A percentile compares a stretch with the other conserved stretches of the same genome.
phyloP scores from a whole-genome alignment of 2,329 filamentous ascomycete species.

The Teratosphaeria pseudoeucalypti region DNA sequence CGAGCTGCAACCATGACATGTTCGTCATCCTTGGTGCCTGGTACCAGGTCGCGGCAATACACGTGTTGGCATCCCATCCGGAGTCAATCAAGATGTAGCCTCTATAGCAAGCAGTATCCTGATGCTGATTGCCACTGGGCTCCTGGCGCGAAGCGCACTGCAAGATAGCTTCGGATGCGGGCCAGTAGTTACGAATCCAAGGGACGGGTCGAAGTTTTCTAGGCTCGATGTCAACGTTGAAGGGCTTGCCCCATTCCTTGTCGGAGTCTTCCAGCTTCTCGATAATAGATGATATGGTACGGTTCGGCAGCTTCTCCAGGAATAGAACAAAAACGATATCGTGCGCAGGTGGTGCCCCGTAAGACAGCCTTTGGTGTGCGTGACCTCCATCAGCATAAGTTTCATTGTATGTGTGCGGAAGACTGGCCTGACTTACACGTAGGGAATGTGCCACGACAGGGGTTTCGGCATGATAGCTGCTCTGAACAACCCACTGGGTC shows the following conservation, averaged over 20 bases:
- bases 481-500: background rate
- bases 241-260: background rate
- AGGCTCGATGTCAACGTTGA: background rate
- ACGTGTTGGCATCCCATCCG: background rate
- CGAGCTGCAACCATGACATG: background rate
- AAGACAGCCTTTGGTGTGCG: background rate
- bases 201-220: background rate
- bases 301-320: background rate
- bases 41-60: background rate
- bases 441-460: background rate
- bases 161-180: background rate
- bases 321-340: background rate
- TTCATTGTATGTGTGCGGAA: too few relatives aligned
- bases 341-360: background rate
- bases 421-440: background rate
- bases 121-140: background rate
- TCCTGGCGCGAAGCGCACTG: background rate
- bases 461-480: background rate
- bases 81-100: conserved; percentile 3
- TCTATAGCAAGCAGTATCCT: background rate
- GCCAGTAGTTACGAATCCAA: background rate
- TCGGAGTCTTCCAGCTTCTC: background rate
- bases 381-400: background rate
- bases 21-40: background rate
- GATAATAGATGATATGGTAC: background rate